A percentile compares a stretch with the other conserved stretches of the same genome.
phyloP scores from a whole-genome alignment of 768 basidiomycete species.

The Lentinula sp. region DNA sequence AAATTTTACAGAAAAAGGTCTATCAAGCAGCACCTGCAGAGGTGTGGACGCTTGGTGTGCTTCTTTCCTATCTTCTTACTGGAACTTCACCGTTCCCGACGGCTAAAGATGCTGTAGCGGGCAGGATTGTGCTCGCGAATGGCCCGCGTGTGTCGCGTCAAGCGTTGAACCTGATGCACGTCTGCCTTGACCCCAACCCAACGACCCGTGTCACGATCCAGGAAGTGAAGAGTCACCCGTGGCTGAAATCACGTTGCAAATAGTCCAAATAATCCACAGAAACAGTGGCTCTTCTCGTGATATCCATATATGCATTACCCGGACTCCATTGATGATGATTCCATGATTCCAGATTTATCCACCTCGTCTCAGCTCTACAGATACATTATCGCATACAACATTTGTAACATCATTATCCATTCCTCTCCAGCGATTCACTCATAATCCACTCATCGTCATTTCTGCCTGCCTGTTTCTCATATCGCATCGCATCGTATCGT shows the following conservation, averaged over 20 bases:
- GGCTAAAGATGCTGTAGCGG: conserved; percentile 70
- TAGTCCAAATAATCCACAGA: not conserved
- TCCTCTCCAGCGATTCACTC: not conserved
- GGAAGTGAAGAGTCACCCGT: conserved; percentile 80
- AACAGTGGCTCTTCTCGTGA: not conserved
- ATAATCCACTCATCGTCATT: not conserved
- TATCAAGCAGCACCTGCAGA: conserved; percentile 95
- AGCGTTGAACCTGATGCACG: conserved; percentile 59
- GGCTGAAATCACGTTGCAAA: conserved; percentile 45
- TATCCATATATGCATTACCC: not conserved
- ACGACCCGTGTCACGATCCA: conserved; percentile 72
- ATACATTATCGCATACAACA: not conserved
- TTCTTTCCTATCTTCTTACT: conserved; percentile 91
- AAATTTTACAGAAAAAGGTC: conserved; percentile 81
- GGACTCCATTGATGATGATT: not conserved
- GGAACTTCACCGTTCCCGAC: conserved; percentile 92
- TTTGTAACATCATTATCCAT: not conserved
- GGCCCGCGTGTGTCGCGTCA: conserved; percentile 33
- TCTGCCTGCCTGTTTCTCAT: not conserved
- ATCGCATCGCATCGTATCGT: not conserved
- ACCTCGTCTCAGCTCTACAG: not conserved
- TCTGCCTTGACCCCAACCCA: conserved; percentile 84
- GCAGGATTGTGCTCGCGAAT: conserved; percentile 50
- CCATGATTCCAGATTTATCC: not conserved
- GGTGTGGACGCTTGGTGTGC: conserved; percentile 93